These are phyloP conservation scores for Mortierella alpina DNA, from an alignment of 192 early-diverging fungal genomes.

Conservation along the genomic window DNA sequence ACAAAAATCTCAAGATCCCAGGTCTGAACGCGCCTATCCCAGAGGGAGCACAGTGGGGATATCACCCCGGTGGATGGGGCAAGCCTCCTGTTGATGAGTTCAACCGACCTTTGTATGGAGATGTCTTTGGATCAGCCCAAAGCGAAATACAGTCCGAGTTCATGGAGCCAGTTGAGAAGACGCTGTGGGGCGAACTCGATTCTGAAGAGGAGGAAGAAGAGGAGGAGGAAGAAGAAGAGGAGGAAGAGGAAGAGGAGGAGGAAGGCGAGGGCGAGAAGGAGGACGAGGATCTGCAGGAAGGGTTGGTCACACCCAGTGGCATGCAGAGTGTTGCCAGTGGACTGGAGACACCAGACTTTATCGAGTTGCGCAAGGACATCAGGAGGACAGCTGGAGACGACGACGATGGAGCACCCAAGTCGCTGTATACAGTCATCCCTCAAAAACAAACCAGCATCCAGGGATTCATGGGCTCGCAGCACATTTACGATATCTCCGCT, in stretches of 20 bases:
- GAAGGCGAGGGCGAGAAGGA: conserved; percentile 66
- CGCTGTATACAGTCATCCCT: conserved; percentile 91
- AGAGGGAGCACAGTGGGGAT: conserved; percentile 96
- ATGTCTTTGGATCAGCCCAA: conserved; percentile 87
- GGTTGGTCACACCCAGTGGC: conserved; percentile 89
- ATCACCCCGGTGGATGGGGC: conserved; percentile 96
- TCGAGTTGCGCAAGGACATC: conserved; percentile 89
- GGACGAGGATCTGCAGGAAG: conserved; percentile 64
- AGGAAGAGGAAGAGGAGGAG: conserved; percentile 73
- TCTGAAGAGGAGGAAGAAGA: conserved; percentile 63
- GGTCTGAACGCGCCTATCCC: conserved; percentile 98
- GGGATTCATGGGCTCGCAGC: conserved; percentile 95
- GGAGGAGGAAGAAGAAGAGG: conserved; percentile 78
- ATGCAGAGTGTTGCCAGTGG: conserved; percentile 78
- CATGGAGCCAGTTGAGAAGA: conserved; percentile 75
- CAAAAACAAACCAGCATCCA: conserved; percentile 73
- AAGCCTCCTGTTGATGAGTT: conserved; percentile 87
- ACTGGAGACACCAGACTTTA: conserved; percentile 84
- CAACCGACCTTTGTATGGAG: conserved; percentile 93
- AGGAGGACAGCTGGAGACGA: conserved; percentile 57
- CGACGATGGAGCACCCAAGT: conserved; percentile 57
- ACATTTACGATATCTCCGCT: conserved; percentile 83
- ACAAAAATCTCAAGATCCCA: conserved; percentile 90
- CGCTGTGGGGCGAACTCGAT: conserved; percentile 93
- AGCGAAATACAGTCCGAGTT: conserved; percentile 67